These are phyloP conservation scores for Nemania sp. DNA, from an alignment of 2,329 filamentous ascomycete species.

Conservation along the genomic window DNA sequence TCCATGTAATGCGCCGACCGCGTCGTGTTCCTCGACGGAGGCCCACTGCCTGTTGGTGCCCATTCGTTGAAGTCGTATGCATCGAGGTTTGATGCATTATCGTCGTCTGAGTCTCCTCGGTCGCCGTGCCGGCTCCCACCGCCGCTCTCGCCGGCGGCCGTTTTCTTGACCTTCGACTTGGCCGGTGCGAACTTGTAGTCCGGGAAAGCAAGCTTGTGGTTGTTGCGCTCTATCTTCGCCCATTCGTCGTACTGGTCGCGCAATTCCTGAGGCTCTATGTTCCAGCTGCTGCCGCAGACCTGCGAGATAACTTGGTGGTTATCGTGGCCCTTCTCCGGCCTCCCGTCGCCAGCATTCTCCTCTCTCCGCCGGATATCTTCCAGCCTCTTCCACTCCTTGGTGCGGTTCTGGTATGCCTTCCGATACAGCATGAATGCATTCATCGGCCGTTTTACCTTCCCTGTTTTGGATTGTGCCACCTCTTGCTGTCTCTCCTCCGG, in stretches of 20 bases:
- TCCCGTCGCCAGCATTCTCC: slow-evolving; percentile 19
- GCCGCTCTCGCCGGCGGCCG: slow-evolving; percentile 21
- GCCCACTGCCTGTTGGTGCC: slow-evolving; percentile 26
- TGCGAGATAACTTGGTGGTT: slow-evolving; percentile 93
- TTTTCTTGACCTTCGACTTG: slow-evolving; percentile 57
- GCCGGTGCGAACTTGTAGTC: slow-evolving; percentile 92
- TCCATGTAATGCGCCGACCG: slow-evolving; percentile 40
- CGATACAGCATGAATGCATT: slow-evolving; percentile 99
- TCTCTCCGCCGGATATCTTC: slow-evolving; percentile 25
- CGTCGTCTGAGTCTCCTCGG: slow-evolving; percentile 41
- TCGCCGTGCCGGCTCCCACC: slow-evolving; percentile 30
- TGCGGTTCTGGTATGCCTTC: slow-evolving; percentile 85
- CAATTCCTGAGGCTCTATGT: slow-evolving; percentile 72
- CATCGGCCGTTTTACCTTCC: slow-evolving; percentile 88
- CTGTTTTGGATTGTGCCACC: slow-evolving; percentile 66
- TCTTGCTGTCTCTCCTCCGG: slow-evolving; percentile 68
- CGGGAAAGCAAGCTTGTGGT: slow-evolving; percentile 84
- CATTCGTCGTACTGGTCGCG: slow-evolving; percentile 76
- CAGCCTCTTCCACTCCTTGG: slow-evolving; percentile 77
- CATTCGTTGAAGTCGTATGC: slow-evolving; percentile 42
- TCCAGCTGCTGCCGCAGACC: slow-evolving; percentile 86
- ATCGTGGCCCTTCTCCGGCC: slow-evolving; percentile 49
- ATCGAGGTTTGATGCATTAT: slow-evolving; percentile 50
- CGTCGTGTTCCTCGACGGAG: slow-evolving; percentile 38
- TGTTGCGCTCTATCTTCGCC: slow-evolving; percentile 78